These are phyloP conservation scores for Melampsora larici-populina DNA, from an alignment of 1,284 basidiomycete species.

Conservation along the genomic window DNA sequence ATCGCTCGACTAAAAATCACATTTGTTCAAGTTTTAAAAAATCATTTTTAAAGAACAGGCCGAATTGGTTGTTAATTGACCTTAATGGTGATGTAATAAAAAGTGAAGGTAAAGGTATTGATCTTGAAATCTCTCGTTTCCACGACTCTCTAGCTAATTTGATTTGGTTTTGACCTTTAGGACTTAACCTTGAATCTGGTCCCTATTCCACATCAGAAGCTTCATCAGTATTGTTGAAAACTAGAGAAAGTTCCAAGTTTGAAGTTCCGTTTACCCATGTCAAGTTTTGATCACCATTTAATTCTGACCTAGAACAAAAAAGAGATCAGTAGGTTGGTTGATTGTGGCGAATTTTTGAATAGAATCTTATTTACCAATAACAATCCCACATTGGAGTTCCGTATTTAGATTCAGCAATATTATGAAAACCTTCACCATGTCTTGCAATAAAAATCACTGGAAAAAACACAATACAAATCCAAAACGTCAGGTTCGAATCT, in stretches of 20 bases:
- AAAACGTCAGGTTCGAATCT: too few relatives aligned
- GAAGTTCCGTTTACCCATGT: constrained; percentile 11
- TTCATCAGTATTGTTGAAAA: neutral
- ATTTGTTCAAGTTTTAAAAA: neutral
- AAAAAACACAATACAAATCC: too few relatives aligned
- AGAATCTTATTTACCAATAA: constrained; percentile 45
- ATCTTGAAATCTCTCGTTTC: constrained; percentile 24
- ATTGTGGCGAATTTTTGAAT: too few relatives aligned
- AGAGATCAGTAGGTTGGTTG: neutral
- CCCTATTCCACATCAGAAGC: neutral
- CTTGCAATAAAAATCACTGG: constrained; percentile 63
- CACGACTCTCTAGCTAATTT: constrained; percentile 8
- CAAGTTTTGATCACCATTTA: constrained; percentile 20
- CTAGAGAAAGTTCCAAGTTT: neutral
- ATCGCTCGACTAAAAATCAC: constrained; percentile 21
- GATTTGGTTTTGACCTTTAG: constrained; percentile 14
- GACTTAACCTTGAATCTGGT: constrained; percentile 28
- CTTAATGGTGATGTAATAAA: constrained; percentile 33
- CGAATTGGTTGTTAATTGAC: neutral
- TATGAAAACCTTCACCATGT: constrained; percentile 71
- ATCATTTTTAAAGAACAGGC: neutral
- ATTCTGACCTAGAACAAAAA: constrained; percentile 27
- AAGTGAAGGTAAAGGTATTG: constrained; percentile 15
- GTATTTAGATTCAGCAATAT: constrained; percentile 69
- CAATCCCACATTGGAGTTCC: constrained; percentile 57